phyloP scores from a whole-genome alignment of 371 early-diverging fungal genomes.

The Lichtheimia hyalospora region DNA sequence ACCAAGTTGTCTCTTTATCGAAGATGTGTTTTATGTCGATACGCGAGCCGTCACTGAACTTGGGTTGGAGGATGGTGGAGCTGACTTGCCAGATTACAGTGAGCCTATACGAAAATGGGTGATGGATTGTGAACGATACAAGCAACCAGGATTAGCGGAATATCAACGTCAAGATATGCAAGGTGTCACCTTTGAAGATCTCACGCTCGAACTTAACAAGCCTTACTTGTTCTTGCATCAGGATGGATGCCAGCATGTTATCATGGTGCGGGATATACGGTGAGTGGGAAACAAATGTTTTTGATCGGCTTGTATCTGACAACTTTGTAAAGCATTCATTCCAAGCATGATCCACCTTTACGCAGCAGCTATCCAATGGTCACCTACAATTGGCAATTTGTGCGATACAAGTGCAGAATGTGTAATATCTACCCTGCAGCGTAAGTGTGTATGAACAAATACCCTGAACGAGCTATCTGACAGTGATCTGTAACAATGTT shows the following conservation, averaged over 20 bases:
- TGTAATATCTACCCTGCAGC: constrained; percentile 66
- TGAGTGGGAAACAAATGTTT: constrained; percentile 15
- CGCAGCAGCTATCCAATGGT: constrained; percentile 49
- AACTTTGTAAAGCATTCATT: constrained; percentile 14
- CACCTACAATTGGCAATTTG: constrained; percentile 42
- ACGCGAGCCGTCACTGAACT: constrained; percentile 15
- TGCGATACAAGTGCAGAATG: constrained; percentile 64
- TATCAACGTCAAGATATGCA: constrained; percentile 47
- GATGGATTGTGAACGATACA: constrained; percentile 18
- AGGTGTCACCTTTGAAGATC: constrained; percentile 51
- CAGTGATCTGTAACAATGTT: neutral
- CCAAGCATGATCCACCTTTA: constrained; percentile 19
- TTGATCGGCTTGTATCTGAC: neutral
- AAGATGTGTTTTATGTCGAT: constrained; percentile 50
- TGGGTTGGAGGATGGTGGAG: constrained; percentile 5
- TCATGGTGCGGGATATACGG: constrained; percentile 65
- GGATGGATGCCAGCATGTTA: constrained; percentile 72
- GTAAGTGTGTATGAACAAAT: constrained; percentile 17
- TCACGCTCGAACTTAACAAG: constrained; percentile 55
- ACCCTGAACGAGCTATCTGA: neutral
- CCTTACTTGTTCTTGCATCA: constrained; percentile 75
- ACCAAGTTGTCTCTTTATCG: constrained; percentile 43
- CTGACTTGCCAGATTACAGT: constrained; percentile 30
- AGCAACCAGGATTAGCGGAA: constrained; percentile 10
- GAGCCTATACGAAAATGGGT: constrained; percentile 32